Conservation (phyloP, 1,139 yeast species). For the Debaryomyces subglobosus region DNA sequence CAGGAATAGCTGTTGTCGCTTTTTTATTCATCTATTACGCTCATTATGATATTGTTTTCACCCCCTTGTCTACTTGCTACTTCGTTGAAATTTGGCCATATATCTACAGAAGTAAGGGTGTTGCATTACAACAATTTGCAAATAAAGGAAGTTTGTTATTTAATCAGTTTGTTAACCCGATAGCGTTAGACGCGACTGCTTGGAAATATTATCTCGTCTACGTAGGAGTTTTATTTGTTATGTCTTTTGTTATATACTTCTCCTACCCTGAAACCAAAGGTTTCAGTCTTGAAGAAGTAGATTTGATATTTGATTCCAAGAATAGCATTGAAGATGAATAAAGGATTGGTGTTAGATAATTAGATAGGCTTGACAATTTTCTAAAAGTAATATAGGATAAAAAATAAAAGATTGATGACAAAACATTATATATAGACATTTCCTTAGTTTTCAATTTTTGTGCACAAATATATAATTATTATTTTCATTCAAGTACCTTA, state of each 20-base stretch:
- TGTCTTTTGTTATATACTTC: conserved; percentile 38
- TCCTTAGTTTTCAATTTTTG: too few relatives aligned
- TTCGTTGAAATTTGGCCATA: conserved; percentile 48
- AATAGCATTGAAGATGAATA: too few relatives aligned
- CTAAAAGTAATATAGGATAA: too few relatives aligned
- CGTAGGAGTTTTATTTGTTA: conserved; percentile 41
- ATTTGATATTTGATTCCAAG: too few relatives aligned
- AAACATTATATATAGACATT: too few relatives aligned
- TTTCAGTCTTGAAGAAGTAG: too few relatives aligned
- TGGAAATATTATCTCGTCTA: conserved; percentile 64
- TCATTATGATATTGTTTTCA: conserved; percentile 40
- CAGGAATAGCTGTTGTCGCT: conserved; percentile 48
- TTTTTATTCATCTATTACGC: conserved; percentile 45
- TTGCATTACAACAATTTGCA: conserved; percentile 5
- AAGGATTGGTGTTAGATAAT: too few relatives aligned
- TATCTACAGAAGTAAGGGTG: conserved; percentile 42
- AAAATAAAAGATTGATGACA: too few relatives aligned
- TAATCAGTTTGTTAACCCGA: conserved; percentile 47
- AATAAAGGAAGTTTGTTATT: conserved; percentile 23
- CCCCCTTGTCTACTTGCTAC: conserved; percentile 41
- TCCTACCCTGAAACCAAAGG: conserved; percentile 46
- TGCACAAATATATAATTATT: too few relatives aligned
- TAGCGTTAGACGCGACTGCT: conserved; percentile 58
- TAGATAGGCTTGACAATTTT: too few relatives aligned
- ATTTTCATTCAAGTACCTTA: too few relatives aligned